Evolutionary conservation across 2,329 filamentous ascomycete genomes (phyloP).

Genomic region (Sporothrix dimorphospora): DNA sequence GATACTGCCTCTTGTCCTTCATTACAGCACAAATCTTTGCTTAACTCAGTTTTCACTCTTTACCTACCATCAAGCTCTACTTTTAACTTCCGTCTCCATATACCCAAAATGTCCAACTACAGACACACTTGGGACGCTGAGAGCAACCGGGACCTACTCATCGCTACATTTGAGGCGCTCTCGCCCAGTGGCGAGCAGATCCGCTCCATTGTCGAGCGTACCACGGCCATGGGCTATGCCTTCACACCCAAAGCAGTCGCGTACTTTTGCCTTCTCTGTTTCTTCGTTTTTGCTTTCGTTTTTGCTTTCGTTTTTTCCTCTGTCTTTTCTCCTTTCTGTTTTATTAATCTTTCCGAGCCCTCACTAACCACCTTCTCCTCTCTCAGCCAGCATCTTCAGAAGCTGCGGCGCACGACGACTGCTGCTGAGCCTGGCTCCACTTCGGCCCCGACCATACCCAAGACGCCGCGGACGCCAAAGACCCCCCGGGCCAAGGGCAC

Average conservation of each 20-base stretch:
- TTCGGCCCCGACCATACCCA: slow-evolving; percentile 28
- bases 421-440: slow-evolving; percentile 28
- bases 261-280: slow-evolving; percentile 33
- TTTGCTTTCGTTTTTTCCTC: background rate
- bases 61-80: background rate
- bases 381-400: slow-evolving; percentile 43
- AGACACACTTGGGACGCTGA: slow-evolving; percentile 37
- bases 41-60: background rate
- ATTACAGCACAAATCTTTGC: background rate
- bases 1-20: background rate
- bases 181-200: slow-evolving; percentile 37
- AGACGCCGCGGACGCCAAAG: slow-evolving; percentile 24
- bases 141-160: slow-evolving; percentile 39
- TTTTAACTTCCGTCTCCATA: no score
- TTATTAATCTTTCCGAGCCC: no score
- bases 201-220: slow-evolving; percentile 34
- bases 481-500: slow-evolving; percentile 31
- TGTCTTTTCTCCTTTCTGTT: background rate
- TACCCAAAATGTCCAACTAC: slow-evolving; percentile 19
- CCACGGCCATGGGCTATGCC: slow-evolving; percentile 36
- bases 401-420: slow-evolving; percentile 38
- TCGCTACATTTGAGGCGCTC: slow-evolving; percentile 35
- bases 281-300: background rate
- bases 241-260: slow-evolving; percentile 39
- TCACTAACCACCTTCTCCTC: slow-evolving; percentile 8